Evolutionary conservation across 2,329 filamentous ascomycete genomes (phyloP), one percentile per base, ranked within the genome.

Genomic region (Sphaceloma murrayae): DNA sequence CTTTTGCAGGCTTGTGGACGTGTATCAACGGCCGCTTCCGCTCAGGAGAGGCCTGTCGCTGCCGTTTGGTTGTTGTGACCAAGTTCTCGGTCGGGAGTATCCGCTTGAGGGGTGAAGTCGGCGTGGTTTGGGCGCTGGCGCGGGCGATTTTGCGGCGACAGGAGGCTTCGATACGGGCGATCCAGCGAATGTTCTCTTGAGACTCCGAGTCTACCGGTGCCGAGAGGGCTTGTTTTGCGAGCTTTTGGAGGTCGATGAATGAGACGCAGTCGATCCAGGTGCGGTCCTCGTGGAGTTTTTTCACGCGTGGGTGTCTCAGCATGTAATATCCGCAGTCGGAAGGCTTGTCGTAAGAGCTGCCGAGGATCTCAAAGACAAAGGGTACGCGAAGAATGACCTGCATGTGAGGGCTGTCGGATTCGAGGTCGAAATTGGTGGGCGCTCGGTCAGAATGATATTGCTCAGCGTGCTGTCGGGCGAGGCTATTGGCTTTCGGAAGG

Each of bases 281-380:
- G 17, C 86, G 72, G 57, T 94, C 86, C 48, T 72, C 74, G 54
- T 94, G 85, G 7, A 93, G 69, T 55, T 89, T 93, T 46, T 76
- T 71, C 3, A 89, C 75, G 2, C 74, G 69, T 1, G 87, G 82
- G 54, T 94, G 93, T 1, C 87, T 74, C 43, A 86, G 74, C 48
- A 79, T 80, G 67, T 77, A 86, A 54, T 83, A 87, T 1, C 71
- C 70, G 10, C 76, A 78, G 54, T 82, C 80, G 3, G 76, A 73
- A 2, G 74, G 71, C 55, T 80, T 84, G 48, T 86, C 82, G 52
- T 87, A 94, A 0, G 81, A 80, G 49, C 85, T 84, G 43, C 85
- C 88, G 17, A 83, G 70, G 48, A 94, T 67, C 53, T 94, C 88
- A 46, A 87, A 83, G 0, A 94, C 77, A 14, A 85, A 74, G 0